phyloP scores from a whole-genome alignment of 1,284 basidiomycete genomes.

The Irpex lacteus region DNA sequence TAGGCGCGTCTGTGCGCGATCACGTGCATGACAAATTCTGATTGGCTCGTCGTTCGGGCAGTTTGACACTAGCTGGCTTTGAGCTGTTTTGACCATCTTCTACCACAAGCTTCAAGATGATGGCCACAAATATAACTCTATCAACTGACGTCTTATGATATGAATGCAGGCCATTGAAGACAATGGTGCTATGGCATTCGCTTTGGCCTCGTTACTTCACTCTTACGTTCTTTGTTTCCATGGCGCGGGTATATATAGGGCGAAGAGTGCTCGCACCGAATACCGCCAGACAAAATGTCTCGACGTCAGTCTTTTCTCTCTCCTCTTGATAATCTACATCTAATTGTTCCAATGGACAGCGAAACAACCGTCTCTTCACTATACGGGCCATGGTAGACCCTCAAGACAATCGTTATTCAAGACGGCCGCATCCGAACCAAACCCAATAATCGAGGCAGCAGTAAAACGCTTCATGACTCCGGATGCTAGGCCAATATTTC shows the following conservation, averaged over 20 bases:
- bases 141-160: no score
- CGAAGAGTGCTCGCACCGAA: neutral
- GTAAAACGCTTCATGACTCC: slow-evolving; percentile 9
- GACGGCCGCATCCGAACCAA: neutral
- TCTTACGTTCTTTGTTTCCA: neutral
- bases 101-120: no score
- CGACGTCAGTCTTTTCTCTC: neutral
- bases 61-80: no score
- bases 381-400: neutral
- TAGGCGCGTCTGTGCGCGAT: neutral
- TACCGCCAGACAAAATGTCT: neutral
- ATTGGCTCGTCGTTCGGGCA: no score
- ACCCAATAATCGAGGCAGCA: slow-evolving; percentile 8
- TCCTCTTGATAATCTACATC: neutral
- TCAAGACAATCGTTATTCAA: slow-evolving; percentile 8
- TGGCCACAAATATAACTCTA: no score
- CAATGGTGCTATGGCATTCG: neutral
- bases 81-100: neutral
- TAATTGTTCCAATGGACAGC: neutral
- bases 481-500: slow-evolving; percentile 10
- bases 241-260: neutral
- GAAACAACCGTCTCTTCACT: neutral
- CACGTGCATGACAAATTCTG: neutral
- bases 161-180: neutral
- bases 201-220: neutral